phyloP scores from a whole-genome alignment of 768 basidiomycete genomes.

The Pulveroboletus sp. region DNA sequence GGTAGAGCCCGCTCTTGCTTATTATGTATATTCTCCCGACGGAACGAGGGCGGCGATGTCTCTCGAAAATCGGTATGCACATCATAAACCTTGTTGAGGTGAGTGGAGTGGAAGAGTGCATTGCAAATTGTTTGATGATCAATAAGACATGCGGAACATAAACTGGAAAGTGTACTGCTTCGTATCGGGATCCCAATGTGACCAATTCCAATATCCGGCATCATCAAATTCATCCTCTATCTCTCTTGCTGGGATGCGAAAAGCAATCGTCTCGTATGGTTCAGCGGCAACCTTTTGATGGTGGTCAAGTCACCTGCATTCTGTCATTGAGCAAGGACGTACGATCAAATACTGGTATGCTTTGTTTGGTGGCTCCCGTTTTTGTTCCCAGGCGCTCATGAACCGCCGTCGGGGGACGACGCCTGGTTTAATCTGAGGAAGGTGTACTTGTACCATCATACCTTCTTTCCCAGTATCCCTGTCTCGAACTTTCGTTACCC shows the following conservation, averaged over 20 bases:
- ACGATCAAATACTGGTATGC: conserved; percentile 98
- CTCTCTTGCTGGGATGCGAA: conserved; percentile 95
- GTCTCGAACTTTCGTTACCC: conserved; percentile 96
- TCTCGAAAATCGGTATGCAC: no score
- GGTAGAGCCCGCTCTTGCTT: no score
- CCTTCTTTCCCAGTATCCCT: conserved; percentile 89
- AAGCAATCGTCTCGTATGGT: conserved; percentile 98
- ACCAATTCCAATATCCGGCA: conserved; percentile 94
- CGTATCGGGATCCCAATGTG: conserved; percentile 99
- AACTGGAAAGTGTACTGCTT: conserved; percentile 99
- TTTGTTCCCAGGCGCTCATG: conserved; percentile 99
- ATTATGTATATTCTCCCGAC: no score
- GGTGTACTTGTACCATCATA: conserved; percentile 95
- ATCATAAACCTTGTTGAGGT: neutral
- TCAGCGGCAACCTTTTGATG: conserved; percentile 88
- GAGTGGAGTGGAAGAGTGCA: neutral
- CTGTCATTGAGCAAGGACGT: conserved; percentile 34
- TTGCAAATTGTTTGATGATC: conserved; percentile 13
- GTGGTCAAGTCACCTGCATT: conserved; percentile 27
- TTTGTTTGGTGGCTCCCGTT: conserved; percentile 90
- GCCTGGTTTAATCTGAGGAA: conserved; percentile 89
- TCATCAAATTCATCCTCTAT: conserved; percentile 95
- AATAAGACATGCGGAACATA: conserved; percentile 71
- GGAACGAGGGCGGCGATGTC: no score
- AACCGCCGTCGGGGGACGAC: conserved; percentile 85